Percentiles rank a stretch among this genome's conserved stretches.
phyloP scores from a whole-genome alignment of 2,329 filamentous ascomycete genomes.

The Neofusicoccum ribis region DNA sequence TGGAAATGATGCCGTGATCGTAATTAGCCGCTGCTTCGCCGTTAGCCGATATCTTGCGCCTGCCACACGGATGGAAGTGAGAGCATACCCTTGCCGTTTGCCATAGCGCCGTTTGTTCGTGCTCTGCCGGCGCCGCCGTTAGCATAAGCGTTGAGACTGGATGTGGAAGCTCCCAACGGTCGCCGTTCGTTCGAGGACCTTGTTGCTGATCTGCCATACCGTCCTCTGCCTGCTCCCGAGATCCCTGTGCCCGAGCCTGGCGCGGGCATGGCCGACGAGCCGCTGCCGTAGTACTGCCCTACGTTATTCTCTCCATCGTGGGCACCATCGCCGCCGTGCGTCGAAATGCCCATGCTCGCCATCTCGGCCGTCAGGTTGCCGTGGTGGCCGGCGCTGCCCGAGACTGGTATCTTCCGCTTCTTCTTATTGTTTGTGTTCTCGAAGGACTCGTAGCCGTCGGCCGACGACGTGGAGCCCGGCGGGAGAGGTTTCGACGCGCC shows the following conservation, averaged over 20 bases:
- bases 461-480: conserved; percentile 60
- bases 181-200: conserved; percentile 44
- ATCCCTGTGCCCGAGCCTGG: conserved; percentile 62
- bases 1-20: conserved; percentile 79
- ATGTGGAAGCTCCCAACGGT: conserved; percentile 44
- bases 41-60: conserved; percentile 38
- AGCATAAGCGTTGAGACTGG: conserved; percentile 45
- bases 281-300: conserved; percentile 59
- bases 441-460: conserved; percentile 93
- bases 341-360: conserved; percentile 62
- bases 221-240: conserved; percentile 80
- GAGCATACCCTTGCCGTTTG: conserved; percentile 24
- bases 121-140: conserved; percentile 39
- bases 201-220: conserved; percentile 65
- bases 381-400: conserved; percentile 67
- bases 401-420: conserved; percentile 95
- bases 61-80: conserved; percentile 12
- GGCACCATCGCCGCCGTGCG: conserved; percentile 46
- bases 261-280: conserved; percentile 54
- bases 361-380: conserved; percentile 61
- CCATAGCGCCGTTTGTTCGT: conserved; percentile 17
- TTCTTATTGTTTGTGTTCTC: conserved; percentile 99
- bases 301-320: conserved; percentile 46
- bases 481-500: conserved; percentile 50
- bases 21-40: conserved; percentile 35